Evolutionary conservation across 768 basidiomycete genomes (phyloP), one percentile per base, ranked within the genome.

Genomic region (Termitomyces sp.): DNA sequence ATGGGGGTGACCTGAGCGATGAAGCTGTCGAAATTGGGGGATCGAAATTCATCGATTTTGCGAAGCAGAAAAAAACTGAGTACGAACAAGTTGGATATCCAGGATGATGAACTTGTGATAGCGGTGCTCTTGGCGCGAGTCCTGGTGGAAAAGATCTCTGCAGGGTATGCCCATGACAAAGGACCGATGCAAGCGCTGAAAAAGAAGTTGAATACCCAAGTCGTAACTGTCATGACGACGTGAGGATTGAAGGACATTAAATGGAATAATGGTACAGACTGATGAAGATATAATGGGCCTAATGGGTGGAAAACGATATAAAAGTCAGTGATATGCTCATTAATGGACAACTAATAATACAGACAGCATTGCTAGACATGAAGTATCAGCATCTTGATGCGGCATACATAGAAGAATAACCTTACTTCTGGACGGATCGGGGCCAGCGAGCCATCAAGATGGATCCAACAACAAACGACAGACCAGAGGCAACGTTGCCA

Each of bases 161-260:
- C 78, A 0, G 78, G 79, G 60, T 78, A 77, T 3, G 79, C 79
- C 79, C 79, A 81, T 0, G 76, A 77, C 8, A 79, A 68, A 8
- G 79, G 79, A 1, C 79, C 79, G 38, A 81, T 79, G 55, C 77
- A 79, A 3, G 77, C 72, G 56, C 74, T 77, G 65, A 79, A 80
- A 71, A 79, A 78, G 71, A 80, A 78, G 63, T 79, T 79, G 74
- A 80, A 81, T 42, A 81, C 63, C 78, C 79, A 80, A 15, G 77
- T 81, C 36, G 60, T 61, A n/a, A 61, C 74, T 77, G 17, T 36
- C 15, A 40, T 1, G 34, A 54, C 15, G 17, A 43, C 65, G 68
- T 72, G 53, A 73, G 70, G 68, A 51, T 40, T n/a, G 25, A 50
- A 37, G 12, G 5, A 25, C 14, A 37, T 32, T n/a, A 38, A 71